phyloP scores from a whole-genome alignment of 352 stramenopile genomes.

The Phytophthora quininea region DNA sequence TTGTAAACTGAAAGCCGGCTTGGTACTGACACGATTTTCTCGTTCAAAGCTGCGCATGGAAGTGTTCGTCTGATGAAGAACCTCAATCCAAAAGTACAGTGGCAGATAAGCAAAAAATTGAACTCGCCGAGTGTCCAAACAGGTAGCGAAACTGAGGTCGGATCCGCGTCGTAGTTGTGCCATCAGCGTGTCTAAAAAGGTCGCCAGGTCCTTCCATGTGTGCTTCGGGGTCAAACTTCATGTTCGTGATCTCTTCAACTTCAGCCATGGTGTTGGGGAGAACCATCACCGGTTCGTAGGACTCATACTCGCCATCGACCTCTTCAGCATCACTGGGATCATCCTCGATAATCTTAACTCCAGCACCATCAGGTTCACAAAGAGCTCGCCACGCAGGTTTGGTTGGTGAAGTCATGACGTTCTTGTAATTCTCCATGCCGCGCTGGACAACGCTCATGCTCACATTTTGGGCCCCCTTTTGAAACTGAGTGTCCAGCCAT shows the following conservation, averaged over 20 bases:
- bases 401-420: not conserved
- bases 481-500: not conserved
- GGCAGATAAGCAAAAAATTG: constrained; percentile 19
- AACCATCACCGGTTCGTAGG: not conserved
- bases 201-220: constrained; percentile 3
- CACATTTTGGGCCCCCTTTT: not conserved
- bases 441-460: not conserved
- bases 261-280: constrained; percentile 4
- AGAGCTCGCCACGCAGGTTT: not conserved
- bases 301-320: not conserved
- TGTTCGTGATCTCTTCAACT: constrained; percentile 9
- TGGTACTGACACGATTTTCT: not conserved
- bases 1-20: constrained; percentile 9
- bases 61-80: constrained; percentile 2
- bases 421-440: not conserved
- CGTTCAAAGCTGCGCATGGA: not conserved
- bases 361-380: not conserved
- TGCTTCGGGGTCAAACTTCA: constrained; percentile 3
- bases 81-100: constrained; percentile 17
- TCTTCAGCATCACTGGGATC: not conserved
- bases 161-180: constrained; percentile 2
- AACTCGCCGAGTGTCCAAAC: constrained; percentile 10
- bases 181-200: constrained; percentile 6
- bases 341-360: not conserved
- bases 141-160: constrained; percentile 5